Conservation (phyloP, 2,329 filamentous ascomycete genomes). For the Microcyclosporella mali region DNA sequence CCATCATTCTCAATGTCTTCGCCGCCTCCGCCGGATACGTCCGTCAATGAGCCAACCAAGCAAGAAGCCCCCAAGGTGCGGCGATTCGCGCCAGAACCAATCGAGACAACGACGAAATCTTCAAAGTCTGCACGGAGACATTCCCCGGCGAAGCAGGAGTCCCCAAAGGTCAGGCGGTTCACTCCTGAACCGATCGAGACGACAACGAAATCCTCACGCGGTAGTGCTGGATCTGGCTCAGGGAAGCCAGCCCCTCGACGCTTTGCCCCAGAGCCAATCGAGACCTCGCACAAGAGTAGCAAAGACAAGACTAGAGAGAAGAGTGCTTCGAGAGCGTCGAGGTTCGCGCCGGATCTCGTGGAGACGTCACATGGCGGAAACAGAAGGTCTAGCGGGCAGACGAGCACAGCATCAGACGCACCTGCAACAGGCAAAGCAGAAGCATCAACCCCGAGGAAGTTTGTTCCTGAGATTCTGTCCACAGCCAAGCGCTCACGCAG, state of each 20-base stretch:
- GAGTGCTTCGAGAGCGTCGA: slow-evolving; percentile 13
- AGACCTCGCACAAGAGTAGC: slow-evolving; percentile 32
- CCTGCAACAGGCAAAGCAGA: slow-evolving; percentile 10
- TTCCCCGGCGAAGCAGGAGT: slow-evolving; percentile 15
- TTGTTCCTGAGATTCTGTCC: slow-evolving; percentile 75
- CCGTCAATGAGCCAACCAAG: slow-evolving; percentile 9
- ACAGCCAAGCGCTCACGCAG: slow-evolving; percentile 67
- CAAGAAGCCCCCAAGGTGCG: slow-evolving; percentile 12
- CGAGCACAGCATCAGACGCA: slow-evolving; percentile 15
- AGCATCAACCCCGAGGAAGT: slow-evolving; percentile 41
- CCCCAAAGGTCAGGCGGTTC: slow-evolving; percentile 46
- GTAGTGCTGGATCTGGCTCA: slow-evolving; percentile 29
- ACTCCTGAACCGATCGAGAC: slow-evolving; percentile 67
- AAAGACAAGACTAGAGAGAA: slow-evolving; percentile 18
- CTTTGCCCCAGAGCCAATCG: slow-evolving; percentile 34
- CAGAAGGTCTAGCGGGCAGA: slow-evolving; percentile 18
- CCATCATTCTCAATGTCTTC: slow-evolving; percentile 13
- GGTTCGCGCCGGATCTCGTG: slow-evolving; percentile 31
- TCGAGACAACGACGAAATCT: slow-evolving; percentile 18
- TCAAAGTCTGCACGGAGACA: slow-evolving; percentile 12
- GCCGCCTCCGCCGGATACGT: slow-evolving; percentile 11
- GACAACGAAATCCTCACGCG: slow-evolving; percentile 49
- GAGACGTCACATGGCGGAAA: slow-evolving; percentile 29
- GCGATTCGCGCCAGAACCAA: slow-evolving; percentile 29
- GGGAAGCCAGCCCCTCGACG: slow-evolving; percentile 17